Base-by-base conservation (phyloP, 1,139 yeast species). In the Eremothecium sinecaudum region DNA sequence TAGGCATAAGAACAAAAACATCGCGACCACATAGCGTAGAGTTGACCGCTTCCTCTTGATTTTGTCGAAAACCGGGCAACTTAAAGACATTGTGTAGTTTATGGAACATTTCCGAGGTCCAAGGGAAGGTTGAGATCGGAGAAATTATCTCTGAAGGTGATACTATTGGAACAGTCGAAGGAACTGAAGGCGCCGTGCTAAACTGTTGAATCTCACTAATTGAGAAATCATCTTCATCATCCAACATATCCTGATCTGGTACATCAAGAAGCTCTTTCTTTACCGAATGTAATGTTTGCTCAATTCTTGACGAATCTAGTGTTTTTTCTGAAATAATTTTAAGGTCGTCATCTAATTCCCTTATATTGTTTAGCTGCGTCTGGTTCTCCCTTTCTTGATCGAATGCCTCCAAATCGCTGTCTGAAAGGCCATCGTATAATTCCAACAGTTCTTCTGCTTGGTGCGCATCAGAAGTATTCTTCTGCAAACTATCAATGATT, bases 1-100 rank as follows among this genome's bases (percentile, higher is more conserved):
- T 92, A 0, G 99, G 99, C 96, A 92, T 90, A 45, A 92, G 65
- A 2, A 92, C 96, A 62, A 92, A 84, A 0, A 83, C 94, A 56
- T 92, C 98, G 32, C 71, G 69, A 1, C 95, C 94, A 10, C 69
- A 59, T 22, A 92, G 62, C 0, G 95, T 79, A 0, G 94, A 78
- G 46, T 79, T 75, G 9, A 92, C 71, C 0, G 97, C 97, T 39
- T 83, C 92, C 26, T 78, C 61, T 53, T 92, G 99, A 53, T 90
- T 83, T 3, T 77, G 71, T 35, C 99, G 69, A 54, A 92, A 92
- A 0, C 71, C 66, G 6, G 65, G 59, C 27, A 92, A 58, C 28
- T 75, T 71, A 56, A 92, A 92, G 2, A 69, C 71, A 8, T 67
- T 56, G 20, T 66, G 67, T 28, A 90, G 63, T 8, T 73, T 69